Evolutionary conservation across 345 rosid species (phyloP), one percentile per base, ranked within the genome.

Genomic region (Ceriops tagal): DNA sequence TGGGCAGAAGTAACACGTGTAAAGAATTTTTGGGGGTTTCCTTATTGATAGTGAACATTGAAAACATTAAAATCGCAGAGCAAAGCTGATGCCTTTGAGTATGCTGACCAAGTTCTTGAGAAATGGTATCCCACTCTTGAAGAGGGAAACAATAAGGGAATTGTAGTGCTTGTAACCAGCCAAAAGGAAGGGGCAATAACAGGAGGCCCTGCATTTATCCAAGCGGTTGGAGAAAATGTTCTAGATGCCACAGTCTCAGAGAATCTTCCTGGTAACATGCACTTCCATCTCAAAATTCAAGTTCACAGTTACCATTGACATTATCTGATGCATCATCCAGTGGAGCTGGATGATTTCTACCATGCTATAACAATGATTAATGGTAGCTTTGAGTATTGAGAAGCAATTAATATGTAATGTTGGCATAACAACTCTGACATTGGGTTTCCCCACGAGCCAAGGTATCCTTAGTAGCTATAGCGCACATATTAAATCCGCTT

Each of bases 21-120:
- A 16, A 58, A 27, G 62, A 28, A 58, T 2, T 75, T 57, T 2
- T 26, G 34, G 16, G 24, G 30, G 63, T 64, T 72, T 1, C 34
- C 16, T 32, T 68, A 10, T 34, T 31, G 73, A 21, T 51, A 24
- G 30, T 69, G 65, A 64, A 65, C 31, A 67, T 32, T 57, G 64
- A 51, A 57, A 28, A 37, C 28, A 34, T 72, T 77, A 66, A 66
- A 70, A 70, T 30, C 77, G 83, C 84, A 93, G 98, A 95, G 96
- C 83, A 95, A 95, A 81, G 99, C 99, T 71, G 99, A 95, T 88
- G 99, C 99, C 28, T 95, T 92, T 64, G 99, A 95, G 89, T 92
- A 87, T 74, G 97, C 97, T 69, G 99, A 95, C 75, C 96, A 92
- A 82, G 93, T 95, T 52, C 76, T 95, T 73, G 99, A 95, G 81